A percentile compares a stretch with the other conserved stretches of the same genome.
These are phyloP conservation scores for Prunus yedoensis DNA, from an alignment of 331 rosid species.

Conservation along the genomic window DNA sequence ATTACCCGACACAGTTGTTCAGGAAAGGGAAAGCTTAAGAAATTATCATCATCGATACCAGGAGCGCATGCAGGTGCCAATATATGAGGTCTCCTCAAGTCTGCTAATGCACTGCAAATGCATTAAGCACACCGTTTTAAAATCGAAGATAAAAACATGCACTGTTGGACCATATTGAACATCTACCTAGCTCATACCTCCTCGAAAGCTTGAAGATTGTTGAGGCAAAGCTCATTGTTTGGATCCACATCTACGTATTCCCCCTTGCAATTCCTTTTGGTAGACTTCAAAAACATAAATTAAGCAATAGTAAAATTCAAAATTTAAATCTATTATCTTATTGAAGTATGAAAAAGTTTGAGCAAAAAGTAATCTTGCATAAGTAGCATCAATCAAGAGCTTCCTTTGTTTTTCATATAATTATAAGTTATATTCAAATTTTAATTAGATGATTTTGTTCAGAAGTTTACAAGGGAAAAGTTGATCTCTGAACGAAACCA, in stretches of 20 bases:
- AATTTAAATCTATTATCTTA: not conserved
- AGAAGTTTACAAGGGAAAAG: not conserved
- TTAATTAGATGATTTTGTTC: not conserved
- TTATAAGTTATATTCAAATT: too few species aligned
- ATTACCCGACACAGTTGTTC: too few species aligned
- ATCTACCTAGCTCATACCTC: not conserved
- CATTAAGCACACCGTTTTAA: not conserved
- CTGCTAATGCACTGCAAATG: conserved; percentile 11
- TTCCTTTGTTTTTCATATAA: not conserved
- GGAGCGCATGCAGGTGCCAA: not conserved
- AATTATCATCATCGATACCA: not conserved
- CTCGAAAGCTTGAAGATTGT: not conserved
- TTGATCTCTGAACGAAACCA: not conserved
- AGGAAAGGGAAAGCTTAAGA: too few species aligned
- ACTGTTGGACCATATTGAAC: too few species aligned
- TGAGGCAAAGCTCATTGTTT: conserved; percentile 8
- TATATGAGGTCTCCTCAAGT: not conserved
- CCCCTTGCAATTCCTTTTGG: conserved; percentile 9
- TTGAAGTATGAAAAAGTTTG: not conserved
- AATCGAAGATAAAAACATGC: not conserved
- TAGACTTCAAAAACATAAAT: not conserved
- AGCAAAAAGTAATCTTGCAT: not conserved
- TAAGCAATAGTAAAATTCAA: not conserved
- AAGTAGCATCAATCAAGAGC: not conserved
- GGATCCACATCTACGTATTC: conserved; percentile 3